phyloP scores from a whole-genome alignment of 169 alveolate genomes.

The Babesia gibsoni region DNA sequence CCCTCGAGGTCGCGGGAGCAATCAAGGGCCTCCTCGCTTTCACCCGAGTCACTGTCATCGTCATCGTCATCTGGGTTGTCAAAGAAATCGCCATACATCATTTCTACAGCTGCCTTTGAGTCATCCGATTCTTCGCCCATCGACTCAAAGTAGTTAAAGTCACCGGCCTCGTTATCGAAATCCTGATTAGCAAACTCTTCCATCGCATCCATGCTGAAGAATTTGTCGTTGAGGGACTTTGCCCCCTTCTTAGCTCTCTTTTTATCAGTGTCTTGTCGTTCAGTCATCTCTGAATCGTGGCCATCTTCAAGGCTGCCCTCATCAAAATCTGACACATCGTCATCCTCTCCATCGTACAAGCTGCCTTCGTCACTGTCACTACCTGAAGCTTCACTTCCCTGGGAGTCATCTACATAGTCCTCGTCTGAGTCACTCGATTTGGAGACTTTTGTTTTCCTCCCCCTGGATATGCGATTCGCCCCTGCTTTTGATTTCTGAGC shows the following conservation, averaged over 20 bases:
- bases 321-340: neutral
- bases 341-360: neutral
- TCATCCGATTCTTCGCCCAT: constrained; percentile 65
- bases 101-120: constrained; percentile 59
- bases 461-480: too few species aligned
- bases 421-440: too few species aligned
- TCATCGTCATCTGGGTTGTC: constrained; percentile 40
- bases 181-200: constrained; percentile 55
- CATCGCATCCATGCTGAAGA: constrained; percentile 62
- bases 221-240: constrained; percentile 26
- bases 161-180: constrained; percentile 42
- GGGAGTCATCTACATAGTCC: neutral
- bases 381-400: neutral
- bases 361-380: neutral
- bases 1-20: constrained; percentile 30
- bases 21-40: constrained; percentile 22
- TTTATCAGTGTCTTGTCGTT: constrained; percentile 15
- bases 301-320: neutral
- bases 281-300: neutral
- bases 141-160: constrained; percentile 54
- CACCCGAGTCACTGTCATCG: constrained; percentile 9
- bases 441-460: too few species aligned
- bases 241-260: neutral
- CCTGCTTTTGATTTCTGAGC: too few species aligned
- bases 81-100: constrained; percentile 62